Evolutionary conservation across 371 early-diverging fungal genomes (phyloP).

Genomic region (Mortierella sp.): DNA sequence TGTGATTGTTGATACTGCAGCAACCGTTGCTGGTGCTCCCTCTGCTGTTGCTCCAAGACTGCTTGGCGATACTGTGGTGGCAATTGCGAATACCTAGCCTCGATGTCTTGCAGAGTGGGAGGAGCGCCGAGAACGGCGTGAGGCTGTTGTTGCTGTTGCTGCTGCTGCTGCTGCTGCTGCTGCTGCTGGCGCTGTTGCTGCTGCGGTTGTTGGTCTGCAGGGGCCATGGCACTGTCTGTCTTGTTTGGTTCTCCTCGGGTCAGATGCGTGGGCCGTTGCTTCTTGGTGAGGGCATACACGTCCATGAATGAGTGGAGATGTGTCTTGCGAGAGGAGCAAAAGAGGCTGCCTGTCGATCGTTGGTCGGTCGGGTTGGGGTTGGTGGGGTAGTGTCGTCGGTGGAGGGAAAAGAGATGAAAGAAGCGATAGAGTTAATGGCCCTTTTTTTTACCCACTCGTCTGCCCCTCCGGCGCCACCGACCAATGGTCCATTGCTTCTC

Average conservation of each 20-base stretch:
- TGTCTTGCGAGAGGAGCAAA: not conserved
- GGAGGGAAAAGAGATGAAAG: too few relatives aligned
- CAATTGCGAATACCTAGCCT: conserved; percentile 42
- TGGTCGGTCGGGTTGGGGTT: too few relatives aligned
- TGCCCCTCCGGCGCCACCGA: too few relatives aligned
- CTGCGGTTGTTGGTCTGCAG: conserved; percentile 19
- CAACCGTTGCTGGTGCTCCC: conserved; percentile 40
- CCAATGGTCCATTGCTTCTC: too few relatives aligned
- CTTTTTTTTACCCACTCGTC: too few relatives aligned
- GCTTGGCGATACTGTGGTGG: conserved; percentile 54
- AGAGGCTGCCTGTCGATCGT: too few relatives aligned
- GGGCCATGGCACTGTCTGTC: conserved; percentile 28
- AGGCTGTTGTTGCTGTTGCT: conserved; percentile 22
- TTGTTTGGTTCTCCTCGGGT: conserved; percentile 56
- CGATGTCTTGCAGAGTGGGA: conserved; percentile 51
- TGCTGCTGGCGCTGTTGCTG: conserved; percentile 16
- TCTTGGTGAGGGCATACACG: conserved; percentile 67
- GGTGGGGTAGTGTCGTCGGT: too few relatives aligned
- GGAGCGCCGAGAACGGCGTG: conserved; percentile 15
- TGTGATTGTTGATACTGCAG: conserved; percentile 32
- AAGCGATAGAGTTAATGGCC: not conserved
- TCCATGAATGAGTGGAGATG: conserved; percentile 56
- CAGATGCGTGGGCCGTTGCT: conserved; percentile 67
- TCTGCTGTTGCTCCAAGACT: conserved; percentile 49
- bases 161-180: conserved; percentile 11